A percentile compares a stretch with the other conserved stretches of the same genome.
Evolutionary conservation across 2,329 filamentous ascomycete genomes (phyloP).

Genomic region (Talaromyces sp.): DNA sequence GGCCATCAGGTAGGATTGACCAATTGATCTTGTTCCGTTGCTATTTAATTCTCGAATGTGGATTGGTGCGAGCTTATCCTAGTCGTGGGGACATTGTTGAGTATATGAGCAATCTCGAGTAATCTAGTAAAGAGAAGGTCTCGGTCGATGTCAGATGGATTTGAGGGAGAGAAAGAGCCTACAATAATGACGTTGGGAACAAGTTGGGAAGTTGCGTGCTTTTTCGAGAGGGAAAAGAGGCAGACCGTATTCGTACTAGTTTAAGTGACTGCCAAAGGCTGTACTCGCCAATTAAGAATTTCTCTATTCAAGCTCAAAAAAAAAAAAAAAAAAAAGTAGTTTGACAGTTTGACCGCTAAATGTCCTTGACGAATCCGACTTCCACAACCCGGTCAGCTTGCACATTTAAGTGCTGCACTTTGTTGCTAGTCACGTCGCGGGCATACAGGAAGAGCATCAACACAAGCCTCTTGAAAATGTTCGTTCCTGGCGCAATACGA

Average conservation of each 20-base stretch:
- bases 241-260: background rate
- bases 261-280: background rate
- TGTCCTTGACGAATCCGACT: conserved; percentile 42
- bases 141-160: background rate
- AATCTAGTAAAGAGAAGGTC: background rate
- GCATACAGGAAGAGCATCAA: conserved; percentile 38
- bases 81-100: background rate
- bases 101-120: background rate
- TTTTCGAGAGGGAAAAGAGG: background rate
- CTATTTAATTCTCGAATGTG: background rate
- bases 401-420: conserved; percentile 37
- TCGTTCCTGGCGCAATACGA: conserved; percentile 28
- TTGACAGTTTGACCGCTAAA: conserved; percentile 21
- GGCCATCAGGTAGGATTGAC: background rate
- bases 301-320: background rate
- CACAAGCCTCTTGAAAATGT: conserved; percentile 27
- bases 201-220: background rate
- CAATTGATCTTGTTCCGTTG: background rate
- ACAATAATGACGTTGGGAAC: background rate
- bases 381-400: conserved; percentile 39
- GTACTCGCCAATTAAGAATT: background rate
- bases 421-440: conserved; percentile 38
- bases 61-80: background rate
- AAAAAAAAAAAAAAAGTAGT: background rate
- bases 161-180: background rate